Conservation (phyloP, 1,284 basidiomycete species). For the Cryptococcus sp. region DNA sequence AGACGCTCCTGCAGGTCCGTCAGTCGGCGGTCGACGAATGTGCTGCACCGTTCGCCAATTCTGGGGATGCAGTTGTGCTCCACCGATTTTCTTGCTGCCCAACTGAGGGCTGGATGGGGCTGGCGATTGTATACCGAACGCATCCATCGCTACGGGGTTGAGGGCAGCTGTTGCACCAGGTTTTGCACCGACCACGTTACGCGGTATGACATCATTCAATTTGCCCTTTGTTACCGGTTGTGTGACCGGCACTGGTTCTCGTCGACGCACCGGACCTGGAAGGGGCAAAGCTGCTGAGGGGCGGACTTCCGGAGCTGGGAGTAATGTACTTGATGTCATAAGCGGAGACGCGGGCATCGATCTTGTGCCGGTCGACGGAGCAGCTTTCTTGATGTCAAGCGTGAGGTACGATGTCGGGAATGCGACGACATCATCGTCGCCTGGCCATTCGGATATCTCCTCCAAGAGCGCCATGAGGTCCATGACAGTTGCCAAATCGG, state of each 20-base stretch:
- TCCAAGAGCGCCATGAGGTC: constrained; percentile 46
- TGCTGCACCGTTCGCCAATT: constrained; percentile 46
- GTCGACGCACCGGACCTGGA: neutral
- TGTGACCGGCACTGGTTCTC: no score
- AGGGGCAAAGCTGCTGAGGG: constrained; percentile 2
- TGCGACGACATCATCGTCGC: constrained; percentile 27
- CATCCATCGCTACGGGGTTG: constrained; percentile 29
- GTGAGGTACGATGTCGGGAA: no score
- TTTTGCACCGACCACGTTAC: constrained; percentile 25
- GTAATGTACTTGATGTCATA: neutral
- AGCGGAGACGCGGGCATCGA: neutral
- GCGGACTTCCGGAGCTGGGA: constrained; percentile 12
- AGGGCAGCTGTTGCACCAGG: constrained; percentile 15
- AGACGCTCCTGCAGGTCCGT: constrained; percentile 29
- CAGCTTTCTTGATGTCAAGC: neutral
- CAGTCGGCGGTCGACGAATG: constrained; percentile 25
- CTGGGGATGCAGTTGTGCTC: constrained; percentile 26
- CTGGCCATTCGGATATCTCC: constrained; percentile 43
- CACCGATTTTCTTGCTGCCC: neutral
- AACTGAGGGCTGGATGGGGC: neutral
- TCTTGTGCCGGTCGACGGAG: neutral
- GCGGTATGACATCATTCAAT: constrained; percentile 9
- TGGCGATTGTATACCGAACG: constrained; percentile 22
- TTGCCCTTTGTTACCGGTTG: constrained; percentile 8
- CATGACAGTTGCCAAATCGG: constrained; percentile 43